These are phyloP conservation scores for Candida qinlingensis DNA, from an alignment of 805 yeast genomes.

Conservation along the genomic window DNA sequence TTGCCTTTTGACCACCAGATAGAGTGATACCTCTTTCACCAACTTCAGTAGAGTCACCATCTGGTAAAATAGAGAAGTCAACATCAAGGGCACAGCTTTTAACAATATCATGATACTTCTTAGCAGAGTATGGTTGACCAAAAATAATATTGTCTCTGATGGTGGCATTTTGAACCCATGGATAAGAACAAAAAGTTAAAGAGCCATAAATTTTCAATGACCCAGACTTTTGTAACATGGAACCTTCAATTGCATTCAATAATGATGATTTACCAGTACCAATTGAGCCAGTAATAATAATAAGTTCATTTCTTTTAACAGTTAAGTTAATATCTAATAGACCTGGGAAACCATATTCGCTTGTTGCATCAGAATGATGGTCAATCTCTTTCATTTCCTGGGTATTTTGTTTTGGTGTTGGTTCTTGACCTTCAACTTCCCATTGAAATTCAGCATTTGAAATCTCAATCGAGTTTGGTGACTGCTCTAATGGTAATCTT, in stretches of 20 bases:
- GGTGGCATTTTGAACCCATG: slow-evolving; percentile 83
- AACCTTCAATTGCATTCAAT: slow-evolving; percentile 65
- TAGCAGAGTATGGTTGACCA: slow-evolving; percentile 50
- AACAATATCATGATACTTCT: slow-evolving; percentile 48
- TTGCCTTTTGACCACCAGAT: slow-evolving; percentile 88
- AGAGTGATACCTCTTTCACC: slow-evolving; percentile 84
- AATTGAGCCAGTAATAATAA: slow-evolving; percentile 72
- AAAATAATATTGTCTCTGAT: slow-evolving; percentile 69
- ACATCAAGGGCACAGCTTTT: slow-evolving; percentile 60
- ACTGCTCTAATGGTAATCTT: slow-evolving; percentile 29
- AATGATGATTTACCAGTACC: slow-evolving; percentile 82
- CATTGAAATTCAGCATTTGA: slow-evolving; percentile 48
- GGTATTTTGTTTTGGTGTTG: slow-evolving; percentile 1
- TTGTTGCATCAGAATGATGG: not conserved
- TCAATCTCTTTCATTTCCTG: no score
- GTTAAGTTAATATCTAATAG: slow-evolving; percentile 46
- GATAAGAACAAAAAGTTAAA: slow-evolving; percentile 54
- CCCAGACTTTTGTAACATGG: slow-evolving; percentile 57
- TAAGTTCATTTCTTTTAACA: slow-evolving; percentile 60
- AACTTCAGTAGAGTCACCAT: slow-evolving; percentile 73
- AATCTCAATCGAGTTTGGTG: slow-evolving; percentile 39
- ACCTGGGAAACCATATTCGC: slow-evolving; percentile 32
- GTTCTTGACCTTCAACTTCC: slow-evolving; percentile 34
- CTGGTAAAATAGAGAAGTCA: slow-evolving; percentile 63
- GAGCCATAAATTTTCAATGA: slow-evolving; percentile 45